Percentiles rank a stretch among this genome's conserved stretches.
Evolutionary conservation across 2,329 filamentous ascomycete species (phyloP).

Genomic region (Botrytis tulipae): DNA sequence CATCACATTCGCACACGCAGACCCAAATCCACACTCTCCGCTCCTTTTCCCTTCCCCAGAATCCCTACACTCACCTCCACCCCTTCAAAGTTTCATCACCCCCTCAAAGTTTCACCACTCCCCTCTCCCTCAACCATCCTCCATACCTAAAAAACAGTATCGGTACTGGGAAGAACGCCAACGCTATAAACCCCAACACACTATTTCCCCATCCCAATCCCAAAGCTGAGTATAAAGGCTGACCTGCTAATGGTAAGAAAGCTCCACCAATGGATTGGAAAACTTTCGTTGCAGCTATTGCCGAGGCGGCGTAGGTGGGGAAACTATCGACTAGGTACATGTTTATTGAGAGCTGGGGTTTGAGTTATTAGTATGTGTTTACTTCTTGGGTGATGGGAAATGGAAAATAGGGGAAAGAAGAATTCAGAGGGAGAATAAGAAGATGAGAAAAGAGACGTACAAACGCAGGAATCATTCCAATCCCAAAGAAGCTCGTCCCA

Average conservation of each 20-base stretch:
- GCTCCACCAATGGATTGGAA: not conserved
- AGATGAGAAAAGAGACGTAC: not conserved
- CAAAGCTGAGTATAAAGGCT: not conserved
- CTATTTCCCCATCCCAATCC: slow-evolving; percentile 17
- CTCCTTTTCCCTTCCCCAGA: not conserved
- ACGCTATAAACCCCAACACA: not conserved
- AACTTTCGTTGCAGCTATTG: slow-evolving; percentile 6
- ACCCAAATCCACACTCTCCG: not conserved
- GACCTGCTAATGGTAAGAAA: slow-evolving; percentile 3
- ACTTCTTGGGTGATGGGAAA: rapidly evolving
- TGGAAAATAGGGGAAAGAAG: not conserved
- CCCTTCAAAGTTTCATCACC: not conserved
- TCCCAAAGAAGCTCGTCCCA: slow-evolving; percentile 2
- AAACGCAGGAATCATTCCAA: slow-evolving; percentile 13
- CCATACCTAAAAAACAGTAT: not conserved
- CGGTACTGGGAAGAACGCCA: slow-evolving; percentile 3
- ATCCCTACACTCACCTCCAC: not conserved
- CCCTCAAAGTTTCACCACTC: not conserved
- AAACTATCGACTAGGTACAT: slow-evolving; percentile 17
- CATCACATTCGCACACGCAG: not conserved
- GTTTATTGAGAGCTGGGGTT: slow-evolving; percentile 2
- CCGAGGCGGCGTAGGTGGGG: not conserved
- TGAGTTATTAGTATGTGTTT: not conserved
- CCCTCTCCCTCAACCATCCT: not conserved
- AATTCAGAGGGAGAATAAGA: not conserved